Percentiles rank a stretch among this genome's conserved stretches.
These are phyloP conservation scores for Neonectria coccinea DNA, from an alignment of 2,329 filamentous ascomycete genomes.

Conservation along the genomic window DNA sequence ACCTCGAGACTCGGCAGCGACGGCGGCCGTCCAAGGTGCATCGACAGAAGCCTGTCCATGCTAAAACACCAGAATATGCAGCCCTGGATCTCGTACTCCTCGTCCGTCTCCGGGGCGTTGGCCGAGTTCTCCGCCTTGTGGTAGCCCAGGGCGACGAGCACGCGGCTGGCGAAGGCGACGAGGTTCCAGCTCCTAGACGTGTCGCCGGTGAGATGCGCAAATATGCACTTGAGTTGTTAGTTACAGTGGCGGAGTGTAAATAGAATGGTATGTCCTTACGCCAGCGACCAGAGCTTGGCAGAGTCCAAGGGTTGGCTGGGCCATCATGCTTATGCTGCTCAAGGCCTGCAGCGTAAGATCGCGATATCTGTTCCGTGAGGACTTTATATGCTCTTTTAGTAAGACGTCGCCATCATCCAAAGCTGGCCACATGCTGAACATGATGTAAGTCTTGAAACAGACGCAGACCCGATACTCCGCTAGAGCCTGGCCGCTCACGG, in stretches of 20 bases:
- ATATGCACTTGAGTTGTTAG: neutral
- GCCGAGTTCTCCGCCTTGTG: conserved; percentile 9
- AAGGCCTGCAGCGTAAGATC: conserved; percentile 7
- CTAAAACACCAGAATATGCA: conserved; percentile 17
- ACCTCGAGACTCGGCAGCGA: conserved; percentile 11
- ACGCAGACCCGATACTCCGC: conserved; percentile 14
- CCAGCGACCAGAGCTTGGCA: conserved; percentile 14
- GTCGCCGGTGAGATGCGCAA: conserved; percentile 6
- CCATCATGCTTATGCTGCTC: conserved; percentile 8
- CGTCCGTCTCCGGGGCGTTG: neutral
- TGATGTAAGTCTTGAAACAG: conserved; percentile 11
- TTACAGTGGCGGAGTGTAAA: neutral
- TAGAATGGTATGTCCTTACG: neutral
- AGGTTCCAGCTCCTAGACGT: conserved; percentile 14
- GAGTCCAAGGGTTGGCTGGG: conserved; percentile 13
- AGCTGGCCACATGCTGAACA: conserved; percentile 11
- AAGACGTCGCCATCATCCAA: neutral
- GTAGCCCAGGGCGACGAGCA: conserved; percentile 13
- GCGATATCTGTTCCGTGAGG: conserved; percentile 10
- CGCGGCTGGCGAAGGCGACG: conserved; percentile 10
- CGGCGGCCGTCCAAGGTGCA: conserved; percentile 14
- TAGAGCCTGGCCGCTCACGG: conserved; percentile 6
- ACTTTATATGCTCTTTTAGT: conserved; percentile 8
- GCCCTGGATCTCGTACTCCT: conserved; percentile 10
- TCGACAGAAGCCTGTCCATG: conserved; percentile 11